Base-by-base conservation (phyloP, 75 land plant species). In the Picea glauca region DNA sequence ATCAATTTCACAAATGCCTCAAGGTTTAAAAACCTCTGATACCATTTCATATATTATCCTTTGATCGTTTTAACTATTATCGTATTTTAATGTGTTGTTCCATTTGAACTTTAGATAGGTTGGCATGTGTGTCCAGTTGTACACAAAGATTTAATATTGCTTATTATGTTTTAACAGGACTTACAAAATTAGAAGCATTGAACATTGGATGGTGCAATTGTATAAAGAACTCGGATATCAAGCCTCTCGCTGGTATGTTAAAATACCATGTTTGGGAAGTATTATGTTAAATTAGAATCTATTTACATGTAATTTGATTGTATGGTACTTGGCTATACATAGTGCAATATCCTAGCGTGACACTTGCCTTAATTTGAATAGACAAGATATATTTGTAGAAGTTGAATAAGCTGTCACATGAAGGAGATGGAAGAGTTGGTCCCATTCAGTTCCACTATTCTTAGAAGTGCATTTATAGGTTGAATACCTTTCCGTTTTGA, bases 201-300 rank as follows among this genome's bases (percentile, higher is more conserved):
- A 96, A 94, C 80, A 78, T 94, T 62, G 96, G 88, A 80, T 92
- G 92, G 85, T 96, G 99, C 81, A 94, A 86, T 40, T 92, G 89
- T 79, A 85, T 96, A 33, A 85, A 85, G 50, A 90, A 93, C 85
- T 77, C 81, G 4, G 99, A 96, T 68, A 85, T 96, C 86, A 92
- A 89, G 77, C 79, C 84, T 75, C 82, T 96, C 30, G 87, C 95
- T 73, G 99, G 99, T 94, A 77, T 58, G 73, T 68, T 32, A 4
- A 15, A n/a, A 23, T 5, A 67, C 43, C 15, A 2, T 46, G 50
- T 68, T 68, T 20, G 40, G 40, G 40, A 4, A 20, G 43, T 35
- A 17, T 20, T 40, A 46, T 46, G 50, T 46, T 46, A 46, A 46
- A 46, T 17, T 20, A 5, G 21, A 68, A 6, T 68, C 18, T 38